Conservation (phyloP, 257 asterid genomes). For the Ligustrum vulgare region DNA sequence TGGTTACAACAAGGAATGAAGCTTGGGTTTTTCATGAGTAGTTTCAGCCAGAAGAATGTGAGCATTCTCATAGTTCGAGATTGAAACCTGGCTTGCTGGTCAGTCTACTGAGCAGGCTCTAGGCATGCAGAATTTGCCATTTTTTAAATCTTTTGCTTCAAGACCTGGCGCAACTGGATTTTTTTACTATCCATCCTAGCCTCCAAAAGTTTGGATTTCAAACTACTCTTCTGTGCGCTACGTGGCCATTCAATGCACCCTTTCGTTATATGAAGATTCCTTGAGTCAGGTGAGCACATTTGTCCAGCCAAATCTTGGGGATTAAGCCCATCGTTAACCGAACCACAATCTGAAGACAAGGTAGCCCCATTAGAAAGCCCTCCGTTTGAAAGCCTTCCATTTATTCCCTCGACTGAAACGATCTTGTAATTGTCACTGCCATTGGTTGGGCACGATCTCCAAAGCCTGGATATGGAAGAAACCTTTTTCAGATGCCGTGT, state of each 20-base stretch:
- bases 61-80: background rate
- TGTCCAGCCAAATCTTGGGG: conserved; percentile 40
- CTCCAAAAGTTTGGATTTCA: conserved; percentile 60
- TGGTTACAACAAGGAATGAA: background rate
- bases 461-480: conserved; percentile 52
- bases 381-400: conserved; percentile 40
- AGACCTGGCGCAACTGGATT: conserved; percentile 61
- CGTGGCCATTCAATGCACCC: conserved; percentile 71
- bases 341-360: conserved; percentile 41
- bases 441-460: conserved; percentile 51
- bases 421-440: conserved; percentile 49
- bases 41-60: background rate
- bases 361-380: conserved; percentile 37
- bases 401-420: conserved; percentile 37
- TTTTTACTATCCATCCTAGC: conserved; percentile 59
- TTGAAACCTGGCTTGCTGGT: background rate
- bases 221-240: conserved; percentile 46
- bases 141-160: conserved; percentile 60
- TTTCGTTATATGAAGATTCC: conserved; percentile 46
- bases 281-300: conserved; percentile 43
- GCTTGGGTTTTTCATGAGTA: background rate
- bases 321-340: conserved; percentile 40
- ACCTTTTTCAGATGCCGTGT: conserved; percentile 44
- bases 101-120: background rate
- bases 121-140: background rate